A percentile compares a stretch with the other conserved stretches of the same genome.
These are phyloP conservation scores for Corylus avellana DNA, from an alignment of 306 rosid species.

Conservation along the genomic window DNA sequence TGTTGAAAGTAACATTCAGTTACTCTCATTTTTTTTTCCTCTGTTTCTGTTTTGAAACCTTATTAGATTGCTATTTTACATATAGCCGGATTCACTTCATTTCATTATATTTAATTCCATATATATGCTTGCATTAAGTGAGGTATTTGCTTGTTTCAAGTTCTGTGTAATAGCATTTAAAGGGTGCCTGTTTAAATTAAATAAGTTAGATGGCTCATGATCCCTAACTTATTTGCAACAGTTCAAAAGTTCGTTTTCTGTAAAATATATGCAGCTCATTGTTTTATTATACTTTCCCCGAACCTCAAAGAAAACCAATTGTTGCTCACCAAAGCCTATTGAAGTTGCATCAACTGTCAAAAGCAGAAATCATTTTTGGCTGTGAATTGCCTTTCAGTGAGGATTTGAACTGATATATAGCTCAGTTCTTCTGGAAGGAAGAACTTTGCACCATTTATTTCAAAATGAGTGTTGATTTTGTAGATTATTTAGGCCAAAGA, in stretches of 20 bases:
- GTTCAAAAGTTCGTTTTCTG: not conserved
- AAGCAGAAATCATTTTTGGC: slow-evolving; percentile 1
- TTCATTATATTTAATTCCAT: not conserved
- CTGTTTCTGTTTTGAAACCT: slow-evolving; percentile 4
- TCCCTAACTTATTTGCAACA: not conserved
- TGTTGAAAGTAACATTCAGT: slow-evolving; percentile 29
- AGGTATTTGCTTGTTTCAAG: not conserved
- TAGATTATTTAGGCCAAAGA: slow-evolving; percentile 9
- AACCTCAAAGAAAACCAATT: slow-evolving; percentile 9
- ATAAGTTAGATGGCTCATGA: not conserved
- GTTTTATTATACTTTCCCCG: slow-evolving; percentile 16
- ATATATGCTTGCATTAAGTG: not conserved
- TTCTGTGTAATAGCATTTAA: not conserved
- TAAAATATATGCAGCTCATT: not conserved
- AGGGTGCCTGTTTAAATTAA: not conserved
- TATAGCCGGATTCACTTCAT: not conserved
- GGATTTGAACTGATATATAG: slow-evolving; percentile 9
- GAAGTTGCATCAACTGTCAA: not conserved
- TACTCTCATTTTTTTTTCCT: not conserved
- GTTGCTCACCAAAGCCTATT: slow-evolving; percentile 9
- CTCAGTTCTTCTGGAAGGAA: slow-evolving; percentile 6
- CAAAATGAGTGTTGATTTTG: slow-evolving; percentile 6
- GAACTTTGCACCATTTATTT: not conserved
- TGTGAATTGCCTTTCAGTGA: slow-evolving; percentile 6
- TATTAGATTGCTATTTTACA: not conserved